Percentiles rank a stretch among this genome's conserved stretches.
Evolutionary conservation across 2,329 filamentous ascomycete genomes (phyloP).

Genomic region (Leptosphaerulina australis): DNA sequence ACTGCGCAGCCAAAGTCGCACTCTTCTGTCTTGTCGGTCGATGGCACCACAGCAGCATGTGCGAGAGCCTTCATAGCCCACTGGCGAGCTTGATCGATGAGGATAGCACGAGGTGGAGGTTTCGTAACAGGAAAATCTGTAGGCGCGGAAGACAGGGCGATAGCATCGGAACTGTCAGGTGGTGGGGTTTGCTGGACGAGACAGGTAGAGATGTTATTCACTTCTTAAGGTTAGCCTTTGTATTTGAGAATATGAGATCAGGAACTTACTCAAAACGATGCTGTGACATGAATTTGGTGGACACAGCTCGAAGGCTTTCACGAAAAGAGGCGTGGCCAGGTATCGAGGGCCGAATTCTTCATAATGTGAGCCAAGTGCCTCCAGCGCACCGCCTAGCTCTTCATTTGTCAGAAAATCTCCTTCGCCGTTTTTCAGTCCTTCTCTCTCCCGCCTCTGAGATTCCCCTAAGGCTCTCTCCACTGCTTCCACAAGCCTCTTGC

Average conservation of each 20-base stretch:
- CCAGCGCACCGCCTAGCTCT: conserved; percentile 75
- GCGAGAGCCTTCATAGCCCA: conserved; percentile 81
- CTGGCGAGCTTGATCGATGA: conserved; percentile 71
- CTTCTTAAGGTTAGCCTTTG: conserved; percentile 46
- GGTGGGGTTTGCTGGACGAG: conserved; percentile 68
- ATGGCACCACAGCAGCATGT: conserved; percentile 68
- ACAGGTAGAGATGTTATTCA: conserved; percentile 80
- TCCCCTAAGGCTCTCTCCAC: conserved; percentile 82
- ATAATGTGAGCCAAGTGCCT: conserved; percentile 80
- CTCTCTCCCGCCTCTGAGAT: conserved; percentile 67
- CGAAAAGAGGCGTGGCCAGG: conserved; percentile 82
- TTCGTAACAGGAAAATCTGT: conserved; percentile 45
- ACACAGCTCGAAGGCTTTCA: conserved; percentile 78
- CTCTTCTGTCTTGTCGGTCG: conserved; percentile 72
- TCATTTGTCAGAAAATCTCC: conserved; percentile 72
- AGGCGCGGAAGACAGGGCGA: conserved; percentile 42
- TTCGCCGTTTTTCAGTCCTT: conserved; percentile 73
- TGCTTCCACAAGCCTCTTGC: conserved; percentile 77
- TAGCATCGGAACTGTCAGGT: conserved; percentile 25
- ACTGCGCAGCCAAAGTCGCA: conserved; percentile 85
- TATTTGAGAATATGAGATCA: not conserved
- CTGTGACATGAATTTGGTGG: conserved; percentile 72
- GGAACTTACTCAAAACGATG: conserved; percentile 71
- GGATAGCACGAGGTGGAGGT: conserved; percentile 62
- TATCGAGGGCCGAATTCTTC: conserved; percentile 75